phyloP scores from a whole-genome alignment of 805 yeast species.

The Kluyveromyces siamensis region DNA sequence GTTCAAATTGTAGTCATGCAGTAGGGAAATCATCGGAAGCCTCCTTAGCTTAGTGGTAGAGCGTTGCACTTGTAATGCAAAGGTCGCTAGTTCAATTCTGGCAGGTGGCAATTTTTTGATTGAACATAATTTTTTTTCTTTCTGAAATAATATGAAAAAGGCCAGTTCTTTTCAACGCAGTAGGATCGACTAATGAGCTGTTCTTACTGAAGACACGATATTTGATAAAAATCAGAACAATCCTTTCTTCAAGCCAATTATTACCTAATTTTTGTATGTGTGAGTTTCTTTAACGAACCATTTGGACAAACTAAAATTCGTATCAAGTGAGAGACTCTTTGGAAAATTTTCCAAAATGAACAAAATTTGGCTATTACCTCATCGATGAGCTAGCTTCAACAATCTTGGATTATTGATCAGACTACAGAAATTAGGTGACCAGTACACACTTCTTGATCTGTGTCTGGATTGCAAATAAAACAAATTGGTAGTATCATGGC shows the following conservation, averaged over 20 bases:
- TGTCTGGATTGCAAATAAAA: background rate
- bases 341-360: background rate
- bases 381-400: background rate
- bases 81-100: constrained; percentile 94
- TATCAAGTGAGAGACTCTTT: constrained; percentile 6
- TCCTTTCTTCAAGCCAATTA: background rate
- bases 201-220: too few species aligned
- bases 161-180: background rate
- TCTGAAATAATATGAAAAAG: background rate
- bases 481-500: constrained; percentile 1
- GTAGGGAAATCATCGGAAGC: constrained; percentile 41
- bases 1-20: too few species aligned
- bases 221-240: too few species aligned
- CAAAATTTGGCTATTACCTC: background rate
- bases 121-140: too few species aligned
- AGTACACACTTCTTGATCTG: background rate
- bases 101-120: constrained; percentile 59
- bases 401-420: too few species aligned
- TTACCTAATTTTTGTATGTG: background rate
- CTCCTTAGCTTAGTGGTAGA: constrained; percentile 99
- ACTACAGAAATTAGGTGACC: background rate
- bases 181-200: background rate
- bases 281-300: background rate
- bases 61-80: constrained; percentile 99
- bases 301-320: background rate